Percentiles rank a stretch among this genome's conserved stretches.
phyloP scores from a whole-genome alignment of 169 alveolate genomes.

The Plasmodium malariae region DNA sequence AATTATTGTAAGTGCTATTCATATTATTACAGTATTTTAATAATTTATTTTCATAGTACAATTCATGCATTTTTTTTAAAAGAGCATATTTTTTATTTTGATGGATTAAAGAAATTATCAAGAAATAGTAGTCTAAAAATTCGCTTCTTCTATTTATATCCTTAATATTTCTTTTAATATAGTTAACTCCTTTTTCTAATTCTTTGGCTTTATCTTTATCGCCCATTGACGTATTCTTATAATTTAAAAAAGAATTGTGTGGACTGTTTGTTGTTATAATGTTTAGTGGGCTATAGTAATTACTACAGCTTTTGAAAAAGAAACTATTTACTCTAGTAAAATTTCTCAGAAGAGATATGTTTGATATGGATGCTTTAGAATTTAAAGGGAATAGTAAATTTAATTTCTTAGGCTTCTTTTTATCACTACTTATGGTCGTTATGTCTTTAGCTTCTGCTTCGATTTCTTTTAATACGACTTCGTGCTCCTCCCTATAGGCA shows the following conservation, averaged over 20 bases:
- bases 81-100: slow-evolving; percentile 36
- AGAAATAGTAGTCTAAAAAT: slow-evolving; percentile 34
- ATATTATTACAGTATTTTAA: slow-evolving; percentile 37
- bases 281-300: slow-evolving; percentile 57
- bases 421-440: not conserved
- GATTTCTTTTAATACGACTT: not conserved
- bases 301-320: slow-evolving; percentile 35
- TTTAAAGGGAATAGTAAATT: not conserved
- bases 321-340: slow-evolving; percentile 56
- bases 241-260: not conserved
- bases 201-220: not conserved
- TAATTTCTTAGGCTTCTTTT: slow-evolving; percentile 1
- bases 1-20: slow-evolving; percentile 26
- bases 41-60: slow-evolving; percentile 40
- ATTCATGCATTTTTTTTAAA: slow-evolving; percentile 59
- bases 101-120: slow-evolving; percentile 47
- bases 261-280: not conserved
- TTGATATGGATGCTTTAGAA: slow-evolving; percentile 16
- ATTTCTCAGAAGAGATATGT: slow-evolving; percentile 40
- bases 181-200: slow-evolving; percentile 4
- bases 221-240: not conserved
- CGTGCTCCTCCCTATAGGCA: slow-evolving; percentile 3
- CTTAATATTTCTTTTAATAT: slow-evolving; percentile 46
- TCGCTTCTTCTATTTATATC: slow-evolving; percentile 56
- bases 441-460: slow-evolving; percentile 29